These are phyloP conservation scores for Citrus australasica DNA, from an alignment of 345 rosid genomes.

Conservation along the genomic window DNA sequence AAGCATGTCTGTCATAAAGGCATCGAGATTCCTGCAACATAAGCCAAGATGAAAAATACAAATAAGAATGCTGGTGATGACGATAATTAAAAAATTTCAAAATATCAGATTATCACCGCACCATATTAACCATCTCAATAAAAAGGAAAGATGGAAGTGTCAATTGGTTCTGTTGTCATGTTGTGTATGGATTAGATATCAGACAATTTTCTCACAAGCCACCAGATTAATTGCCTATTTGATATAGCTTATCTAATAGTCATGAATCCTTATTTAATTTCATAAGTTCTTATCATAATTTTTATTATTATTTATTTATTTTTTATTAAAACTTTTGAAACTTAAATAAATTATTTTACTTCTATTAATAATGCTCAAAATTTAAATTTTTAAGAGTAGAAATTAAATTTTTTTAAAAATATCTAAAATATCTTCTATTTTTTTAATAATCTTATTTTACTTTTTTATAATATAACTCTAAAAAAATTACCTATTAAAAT, in stretches of 20 bases:
- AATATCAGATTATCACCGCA: not conserved
- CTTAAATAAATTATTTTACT: too few relatives aligned
- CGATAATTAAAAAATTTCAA: not conserved
- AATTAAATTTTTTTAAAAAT: too few relatives aligned
- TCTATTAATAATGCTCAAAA: too few relatives aligned
- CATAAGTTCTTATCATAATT: too few relatives aligned
- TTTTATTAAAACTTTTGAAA: too few relatives aligned
- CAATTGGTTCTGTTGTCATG: not conserved
- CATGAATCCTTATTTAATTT: too few relatives aligned
- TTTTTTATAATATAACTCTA: too few relatives aligned
- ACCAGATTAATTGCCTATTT: not conserved
- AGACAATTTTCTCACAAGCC: not conserved
- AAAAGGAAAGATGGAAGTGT: not conserved
- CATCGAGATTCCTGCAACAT: conserved; percentile 23
- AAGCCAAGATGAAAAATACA: not conserved
- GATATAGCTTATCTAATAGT: fast-evolving
- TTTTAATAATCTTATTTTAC: too few relatives aligned
- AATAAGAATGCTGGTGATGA: not conserved
- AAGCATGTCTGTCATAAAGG: conserved; percentile 26
- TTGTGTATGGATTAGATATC: not conserved
- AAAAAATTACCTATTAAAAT: too few relatives aligned
- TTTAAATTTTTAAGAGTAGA: fast-evolving
- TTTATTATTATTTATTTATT: too few relatives aligned
- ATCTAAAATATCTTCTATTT: too few relatives aligned
- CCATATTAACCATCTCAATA: not conserved